Conservation (phyloP, 345 rosid genomes). For the Aquilaria yunnanensis region DNA sequence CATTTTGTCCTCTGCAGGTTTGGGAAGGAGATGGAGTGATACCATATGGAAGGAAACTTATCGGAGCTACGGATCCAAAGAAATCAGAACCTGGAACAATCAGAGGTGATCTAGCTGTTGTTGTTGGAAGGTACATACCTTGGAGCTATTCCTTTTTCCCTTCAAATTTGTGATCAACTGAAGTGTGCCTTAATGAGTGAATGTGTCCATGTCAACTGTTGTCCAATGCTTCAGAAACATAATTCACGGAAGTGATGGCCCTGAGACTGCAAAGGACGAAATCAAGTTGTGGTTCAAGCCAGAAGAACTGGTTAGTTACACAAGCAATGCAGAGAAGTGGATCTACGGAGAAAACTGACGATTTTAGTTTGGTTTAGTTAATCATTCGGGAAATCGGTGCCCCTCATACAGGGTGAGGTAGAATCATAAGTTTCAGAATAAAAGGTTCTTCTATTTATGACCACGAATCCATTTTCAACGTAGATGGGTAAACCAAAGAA, state of each 20-base stretch:
- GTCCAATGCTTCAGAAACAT: slow-evolving; percentile 54
- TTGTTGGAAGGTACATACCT: slow-evolving; percentile 70
- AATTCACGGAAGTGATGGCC: slow-evolving; percentile 98
- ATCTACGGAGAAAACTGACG: slow-evolving; percentile 65
- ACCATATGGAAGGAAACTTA: slow-evolving; percentile 84
- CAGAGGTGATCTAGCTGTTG: slow-evolving; percentile 94
- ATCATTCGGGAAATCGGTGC: slow-evolving; percentile 19
- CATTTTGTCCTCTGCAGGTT: slow-evolving; percentile 38
- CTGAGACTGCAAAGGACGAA: slow-evolving; percentile 94
- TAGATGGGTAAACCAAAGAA: no score
- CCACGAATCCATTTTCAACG: no score
- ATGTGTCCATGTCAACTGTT: not conserved
- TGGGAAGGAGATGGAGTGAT: slow-evolving; percentile 99
- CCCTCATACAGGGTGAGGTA: slow-evolving; percentile 18
- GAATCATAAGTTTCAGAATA: slow-evolving; percentile 29
- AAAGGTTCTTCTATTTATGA: not conserved
- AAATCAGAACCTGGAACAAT: slow-evolving; percentile 98
- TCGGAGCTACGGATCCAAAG: slow-evolving; percentile 99
- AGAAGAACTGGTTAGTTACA: slow-evolving; percentile 79
- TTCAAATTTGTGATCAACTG: no score
- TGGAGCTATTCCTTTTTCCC: no score
- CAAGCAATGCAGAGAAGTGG: slow-evolving; percentile 90
- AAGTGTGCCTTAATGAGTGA: not conserved
- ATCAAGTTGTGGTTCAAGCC: slow-evolving; percentile 92
- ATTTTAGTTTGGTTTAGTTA: not conserved